These are phyloP conservation scores for Leccinum fallax DNA, from an alignment of 1,284 basidiomycete genomes.

Conservation along the genomic window DNA sequence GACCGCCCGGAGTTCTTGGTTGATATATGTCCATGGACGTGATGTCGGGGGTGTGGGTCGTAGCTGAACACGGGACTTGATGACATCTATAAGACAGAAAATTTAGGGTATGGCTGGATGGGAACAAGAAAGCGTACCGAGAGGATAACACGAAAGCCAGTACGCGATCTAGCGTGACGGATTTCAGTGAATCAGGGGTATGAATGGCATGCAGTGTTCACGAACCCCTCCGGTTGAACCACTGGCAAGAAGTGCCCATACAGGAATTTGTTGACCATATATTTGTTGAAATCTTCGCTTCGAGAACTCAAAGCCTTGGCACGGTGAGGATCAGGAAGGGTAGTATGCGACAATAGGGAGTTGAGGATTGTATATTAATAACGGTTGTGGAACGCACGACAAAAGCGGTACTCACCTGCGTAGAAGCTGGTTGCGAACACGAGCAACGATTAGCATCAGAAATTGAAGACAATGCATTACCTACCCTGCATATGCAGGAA, in stretches of 20 bases:
- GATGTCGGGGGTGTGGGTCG: conserved; percentile 74
- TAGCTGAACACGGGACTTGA: conserved; percentile 90
- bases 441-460: neutral
- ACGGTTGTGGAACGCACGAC: neutral
- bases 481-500: conserved; percentile 94
- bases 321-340: neutral
- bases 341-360: neutral
- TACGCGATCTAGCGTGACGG: conserved; percentile 68
- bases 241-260: conserved; percentile 87
- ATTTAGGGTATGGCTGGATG: neutral
- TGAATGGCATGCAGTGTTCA: conserved; percentile 11
- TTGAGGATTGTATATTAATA: neutral
- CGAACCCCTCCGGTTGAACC: conserved; percentile 88
- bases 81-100: conserved; percentile 61
- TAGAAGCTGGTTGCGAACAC: conserved; percentile 58
- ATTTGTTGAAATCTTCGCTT: conserved; percentile 73
- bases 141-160: conserved; percentile 92
- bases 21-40: conserved; percentile 83
- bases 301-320: conserved; percentile 81
- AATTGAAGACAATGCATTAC: conserved; percentile 20
- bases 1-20: conserved; percentile 67
- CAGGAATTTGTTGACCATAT: conserved; percentile 73
- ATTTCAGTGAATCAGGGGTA: conserved; percentile 4
- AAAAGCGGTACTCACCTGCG: conserved; percentile 49
- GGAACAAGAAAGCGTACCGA: conserved; percentile 48